phyloP scores from a whole-genome alignment of 2,329 filamentous ascomycete species.

The Ceratocystis papillata region DNA sequence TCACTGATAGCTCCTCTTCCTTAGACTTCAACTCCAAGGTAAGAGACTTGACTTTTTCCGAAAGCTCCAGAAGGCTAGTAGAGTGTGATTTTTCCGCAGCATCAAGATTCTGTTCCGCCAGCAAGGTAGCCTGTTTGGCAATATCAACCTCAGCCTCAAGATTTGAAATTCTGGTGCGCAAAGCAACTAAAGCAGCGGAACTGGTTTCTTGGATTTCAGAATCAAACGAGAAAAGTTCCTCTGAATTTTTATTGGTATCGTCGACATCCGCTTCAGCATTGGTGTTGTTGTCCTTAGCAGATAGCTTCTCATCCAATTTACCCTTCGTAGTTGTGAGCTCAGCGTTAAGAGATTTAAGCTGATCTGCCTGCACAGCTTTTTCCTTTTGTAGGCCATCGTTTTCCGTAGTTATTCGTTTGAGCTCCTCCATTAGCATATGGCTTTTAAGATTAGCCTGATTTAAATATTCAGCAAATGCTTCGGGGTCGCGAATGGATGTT shows the following conservation, averaged over 20 bases:
- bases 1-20: conserved; percentile 9
- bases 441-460: conserved; percentile 75
- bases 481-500: conserved; percentile 75
- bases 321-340: conserved; percentile 37
- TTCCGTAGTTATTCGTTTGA: conserved; percentile 75
- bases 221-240: conserved; percentile 84
- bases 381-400: conserved; percentile 71
- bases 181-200: conserved; percentile 55
- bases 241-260: conserved; percentile 29
- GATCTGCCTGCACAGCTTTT: conserved; percentile 37
- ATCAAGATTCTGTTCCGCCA: conserved; percentile 58
- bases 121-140: conserved; percentile 57
- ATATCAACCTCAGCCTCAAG: conserved; percentile 61
- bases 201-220: conserved; percentile 70
- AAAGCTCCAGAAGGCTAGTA: conserved; percentile 30
- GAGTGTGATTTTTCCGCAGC: conserved; percentile 53
- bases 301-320: conserved; percentile 24
- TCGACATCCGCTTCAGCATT: conserved; percentile 32
- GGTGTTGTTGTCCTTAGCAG: conserved; percentile 21
- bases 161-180: conserved; percentile 57
- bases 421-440: conserved; percentile 87
- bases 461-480: conserved; percentile 77
- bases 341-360: conserved; percentile 38
- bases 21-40: conserved; percentile 37
- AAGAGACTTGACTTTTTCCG: conserved; percentile 35